These are phyloP conservation scores for Colletotrichum acutatum DNA, from an alignment of 2,329 filamentous ascomycete genomes.

Conservation along the genomic window DNA sequence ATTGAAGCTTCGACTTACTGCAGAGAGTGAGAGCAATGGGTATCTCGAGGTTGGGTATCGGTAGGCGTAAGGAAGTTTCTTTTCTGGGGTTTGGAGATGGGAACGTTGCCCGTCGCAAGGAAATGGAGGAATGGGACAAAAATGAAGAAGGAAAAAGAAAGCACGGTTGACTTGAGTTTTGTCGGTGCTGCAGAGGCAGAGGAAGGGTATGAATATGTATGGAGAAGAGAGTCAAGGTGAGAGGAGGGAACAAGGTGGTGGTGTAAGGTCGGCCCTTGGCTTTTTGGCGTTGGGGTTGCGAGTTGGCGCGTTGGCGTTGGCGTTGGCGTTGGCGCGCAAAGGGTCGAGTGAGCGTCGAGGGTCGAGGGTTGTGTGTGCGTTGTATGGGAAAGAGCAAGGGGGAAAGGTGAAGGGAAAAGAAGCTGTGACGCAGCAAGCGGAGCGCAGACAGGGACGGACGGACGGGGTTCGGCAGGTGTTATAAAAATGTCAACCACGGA, in stretches of 20 bases:
- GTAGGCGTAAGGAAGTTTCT: background rate
- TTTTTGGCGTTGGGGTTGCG: background rate
- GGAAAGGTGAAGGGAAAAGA: conserved; percentile 15
- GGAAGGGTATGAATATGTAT: conserved; percentile 26
- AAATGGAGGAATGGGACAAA: conserved; percentile 7
- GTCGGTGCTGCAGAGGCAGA: conserved; percentile 31
- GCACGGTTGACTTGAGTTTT: conserved; percentile 10
- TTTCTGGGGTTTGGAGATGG: background rate
- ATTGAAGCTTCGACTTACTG: conserved; percentile 14
- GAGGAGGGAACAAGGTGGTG: background rate
- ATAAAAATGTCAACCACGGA: conserved; percentile 36
- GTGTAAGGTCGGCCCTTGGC: conserved; percentile 23
- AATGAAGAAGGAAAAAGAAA: conserved; percentile 18
- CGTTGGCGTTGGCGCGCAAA: background rate
- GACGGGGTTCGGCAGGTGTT: conserved; percentile 36
- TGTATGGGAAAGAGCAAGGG: conserved; percentile 17
- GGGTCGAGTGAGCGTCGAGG: background rate
- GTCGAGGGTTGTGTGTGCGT: background rate
- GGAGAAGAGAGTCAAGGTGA: background rate
- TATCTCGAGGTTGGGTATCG: background rate
- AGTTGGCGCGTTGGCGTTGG: too few relatives aligned
- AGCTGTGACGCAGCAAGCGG: conserved; percentile 33
- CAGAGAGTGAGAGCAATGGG: background rate
- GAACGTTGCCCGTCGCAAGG: conserved; percentile 18
- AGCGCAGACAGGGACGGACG: conserved; percentile 31